These are phyloP conservation scores for Plasmodium malariae DNA, from an alignment of 169 alveolate species.

Conservation along the genomic window DNA sequence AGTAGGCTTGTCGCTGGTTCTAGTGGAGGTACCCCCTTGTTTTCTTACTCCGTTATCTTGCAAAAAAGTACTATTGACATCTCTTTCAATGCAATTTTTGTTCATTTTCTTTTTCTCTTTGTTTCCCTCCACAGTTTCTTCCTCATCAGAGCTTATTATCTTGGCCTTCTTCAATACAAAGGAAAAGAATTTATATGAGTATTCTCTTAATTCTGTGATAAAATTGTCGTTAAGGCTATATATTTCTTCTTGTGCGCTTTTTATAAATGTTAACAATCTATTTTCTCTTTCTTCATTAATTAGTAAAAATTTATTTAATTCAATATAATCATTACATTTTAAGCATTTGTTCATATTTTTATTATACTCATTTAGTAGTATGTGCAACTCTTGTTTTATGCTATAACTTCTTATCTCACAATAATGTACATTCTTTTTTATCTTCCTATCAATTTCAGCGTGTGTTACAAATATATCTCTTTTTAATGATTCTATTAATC, in stretches of 20 bases:
- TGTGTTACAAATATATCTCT: not conserved
- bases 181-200: slow-evolving; percentile 3
- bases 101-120: not conserved
- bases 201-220: not conserved
- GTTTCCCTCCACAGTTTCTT: not conserved
- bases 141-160: slow-evolving; percentile 7
- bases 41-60: too few relatives aligned
- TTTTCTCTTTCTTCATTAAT: not conserved
- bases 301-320: not conserved
- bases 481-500: slow-evolving; percentile 36
- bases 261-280: not conserved
- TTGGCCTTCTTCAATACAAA: slow-evolving; percentile 37
- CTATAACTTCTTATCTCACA: not conserved
- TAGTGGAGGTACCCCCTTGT: too few relatives aligned
- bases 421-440: not conserved
- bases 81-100: not conserved
- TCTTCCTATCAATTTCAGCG: slow-evolving; percentile 17
- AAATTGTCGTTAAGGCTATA: not conserved
- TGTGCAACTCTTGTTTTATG: not conserved
- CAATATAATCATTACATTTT: slow-evolving; percentile 39
- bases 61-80: too few relatives aligned
- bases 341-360: slow-evolving; percentile 24
- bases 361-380: slow-evolving; percentile 14
- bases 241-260: not conserved
- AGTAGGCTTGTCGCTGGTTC: too few relatives aligned